Evolutionary conservation across 257 asterid species (phyloP), one percentile per base, ranked within the genome.

Genomic region (Ehretia macrophylla): DNA sequence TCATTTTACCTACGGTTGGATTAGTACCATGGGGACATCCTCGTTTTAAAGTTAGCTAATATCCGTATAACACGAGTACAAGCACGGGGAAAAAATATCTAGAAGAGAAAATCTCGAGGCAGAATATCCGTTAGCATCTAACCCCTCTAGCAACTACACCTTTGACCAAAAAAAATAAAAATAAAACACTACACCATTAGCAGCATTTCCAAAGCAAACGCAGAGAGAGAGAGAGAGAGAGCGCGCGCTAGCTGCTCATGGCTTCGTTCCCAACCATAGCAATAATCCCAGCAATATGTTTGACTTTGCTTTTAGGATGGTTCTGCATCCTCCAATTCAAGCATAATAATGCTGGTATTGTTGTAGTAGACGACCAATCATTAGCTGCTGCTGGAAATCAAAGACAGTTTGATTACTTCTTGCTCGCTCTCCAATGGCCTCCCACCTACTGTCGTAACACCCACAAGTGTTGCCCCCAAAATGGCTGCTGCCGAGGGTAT

Each of bases 401-500:
- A 75, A 77, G 93, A 71, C 87, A 76, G 66, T 90, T 90, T 42
- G 97, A 90, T 72, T 90, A 79, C 71, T 84, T 84, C 77, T 72
- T 68, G 80, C 73, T 90, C 47, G 71, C 96, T 44, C 90, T 90
- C 55, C 90, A 79, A 65, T 90, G 96, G 97, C 95, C 95, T 27
- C 90, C 81, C 57, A 84, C 97, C 5, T 56, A 68, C 37, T 90
- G 97, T 75, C 81, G 84, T 50, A 58, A 50, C 66, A 78, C 81
- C 17, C 77, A 65, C 69, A 71, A 11, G 10, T 90, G 97, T 18
- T 90, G 97, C 47, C 35, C 95, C 60, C 40, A 85, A 23, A 90
- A 86, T 73, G 90, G 79, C 71, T 90, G 97, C 70, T 90, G 97
- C 52, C 83, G 81, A 51, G 76, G 90, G 97, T 90, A 85, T 44